A percentile compares a stretch with the other conserved stretches of the same genome.
Evolutionary conservation across 768 basidiomycete genomes (phyloP).

Genomic region (Antrodiella citrinella): DNA sequence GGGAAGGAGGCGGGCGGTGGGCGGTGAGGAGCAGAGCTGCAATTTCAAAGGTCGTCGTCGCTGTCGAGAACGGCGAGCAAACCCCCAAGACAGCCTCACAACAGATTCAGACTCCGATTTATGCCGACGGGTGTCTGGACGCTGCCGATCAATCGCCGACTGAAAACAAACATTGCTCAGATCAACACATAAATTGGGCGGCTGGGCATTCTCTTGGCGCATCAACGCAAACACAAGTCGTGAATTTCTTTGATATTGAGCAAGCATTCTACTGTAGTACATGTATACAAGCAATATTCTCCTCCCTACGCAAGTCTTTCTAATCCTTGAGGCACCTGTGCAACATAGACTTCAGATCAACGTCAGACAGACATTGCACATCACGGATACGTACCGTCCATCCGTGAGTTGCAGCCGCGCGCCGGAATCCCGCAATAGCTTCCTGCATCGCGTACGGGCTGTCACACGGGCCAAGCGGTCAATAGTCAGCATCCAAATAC

Average conservation of each 20-base stretch:
- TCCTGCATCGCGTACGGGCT: slow-evolving; percentile 44
- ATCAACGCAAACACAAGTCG: too few relatives aligned
- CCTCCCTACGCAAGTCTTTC: too few relatives aligned
- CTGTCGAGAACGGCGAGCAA: not conserved
- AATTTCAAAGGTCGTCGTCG: not conserved
- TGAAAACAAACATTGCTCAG: too few relatives aligned
- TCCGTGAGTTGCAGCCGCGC: slow-evolving; percentile 56
- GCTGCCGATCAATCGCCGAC: too few relatives aligned
- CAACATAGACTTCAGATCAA: not conserved
- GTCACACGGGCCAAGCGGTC: not conserved
- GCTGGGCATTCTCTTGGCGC: too few relatives aligned
- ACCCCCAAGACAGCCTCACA: not conserved
- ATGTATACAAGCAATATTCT: too few relatives aligned
- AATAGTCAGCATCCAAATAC: not conserved
- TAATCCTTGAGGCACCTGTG: not conserved
- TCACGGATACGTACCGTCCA: slow-evolving; percentile 41
- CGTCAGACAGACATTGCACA: not conserved
- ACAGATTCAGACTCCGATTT: too few relatives aligned
- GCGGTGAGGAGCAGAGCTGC: not conserved
- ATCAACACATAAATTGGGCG: too few relatives aligned
- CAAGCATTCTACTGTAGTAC: too few relatives aligned
- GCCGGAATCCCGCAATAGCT: slow-evolving; percentile 53
- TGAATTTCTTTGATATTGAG: too few relatives aligned
- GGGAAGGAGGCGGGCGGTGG: not conserved
- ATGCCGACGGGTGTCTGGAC: too few relatives aligned